Base-by-base conservation (phyloP, 148 eudicot species). In the Amaranthus hypochondriacus region DNA sequence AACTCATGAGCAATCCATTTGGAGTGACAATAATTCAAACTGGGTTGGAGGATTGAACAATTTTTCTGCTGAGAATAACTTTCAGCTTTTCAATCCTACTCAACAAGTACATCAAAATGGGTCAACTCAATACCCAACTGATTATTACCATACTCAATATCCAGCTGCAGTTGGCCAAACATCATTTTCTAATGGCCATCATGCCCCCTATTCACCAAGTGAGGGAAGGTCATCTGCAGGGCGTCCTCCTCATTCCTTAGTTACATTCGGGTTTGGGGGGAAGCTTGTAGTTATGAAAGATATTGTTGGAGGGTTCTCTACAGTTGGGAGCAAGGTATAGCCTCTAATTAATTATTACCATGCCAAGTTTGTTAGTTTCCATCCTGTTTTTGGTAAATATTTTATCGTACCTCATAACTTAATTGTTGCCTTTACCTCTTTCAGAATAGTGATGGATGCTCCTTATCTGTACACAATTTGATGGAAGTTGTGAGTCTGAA, bases 201-300 rank as follows among this genome's bases (percentile, higher is more conserved):
- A 88, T 61, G 66, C 50, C 67, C 71, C 86, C 60, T 76, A 74
- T 79, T 76, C 76, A 66, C 83, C 87, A 5, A 79, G 71, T 58
- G 76, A 82, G 8, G 87, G 89, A 79, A 90, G 99, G 67, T 85
- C 97, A 73, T 85, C 96, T 77, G 87, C 90, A 9, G 92, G 92
- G 56, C 99, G 97, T 73, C 99, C 99, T 75, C 87, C 97, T 3
- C 97, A 92, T 90, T 96, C 99, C 18, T 79, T 95, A 54, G 97
- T 90, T 73, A 75, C 91, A 65, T 95, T 95, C 81, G 99, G 99
- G 9, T 95, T 95, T 84, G 99, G 99, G 71, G 99, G 99, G 71
- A 95, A 92, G 86, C 96, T 95, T 69, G 79, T 92, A 76, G 85
- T 92, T 70, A 85, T 87, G 92, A 92, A 89, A 83, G 86, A 90